Percentiles rank a stretch among this genome's conserved stretches.
Evolutionary conservation across 495 filamentous ascomycete genomes (phyloP).

Genomic region (Trypethelium eluteriae): DNA sequence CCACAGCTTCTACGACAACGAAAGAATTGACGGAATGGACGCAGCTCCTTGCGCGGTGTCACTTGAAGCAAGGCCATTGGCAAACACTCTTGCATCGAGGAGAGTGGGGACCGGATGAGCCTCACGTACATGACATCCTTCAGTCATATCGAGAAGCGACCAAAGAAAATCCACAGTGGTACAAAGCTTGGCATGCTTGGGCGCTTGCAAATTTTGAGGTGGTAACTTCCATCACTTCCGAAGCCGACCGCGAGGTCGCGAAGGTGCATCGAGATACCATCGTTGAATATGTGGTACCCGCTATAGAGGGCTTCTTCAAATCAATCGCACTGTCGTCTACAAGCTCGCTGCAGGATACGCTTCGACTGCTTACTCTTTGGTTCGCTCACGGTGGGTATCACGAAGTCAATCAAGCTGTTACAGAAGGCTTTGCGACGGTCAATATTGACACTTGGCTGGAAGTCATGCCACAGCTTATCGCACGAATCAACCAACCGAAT

Average conservation of each 20-base stretch:
- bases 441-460: conserved; percentile 97
- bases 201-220: conserved; percentile 99
- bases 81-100: conserved; percentile 70
- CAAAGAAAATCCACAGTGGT: conserved; percentile 83
- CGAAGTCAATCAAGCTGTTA: conserved; percentile 80
- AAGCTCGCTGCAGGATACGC: conserved; percentile 90
- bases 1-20: conserved; percentile 22
- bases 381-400: conserved; percentile 83
- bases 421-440: conserved; percentile 80
- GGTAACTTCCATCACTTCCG: conserved; percentile 65
- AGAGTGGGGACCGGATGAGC: conserved; percentile 66
- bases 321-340: conserved; percentile 86
- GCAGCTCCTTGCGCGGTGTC: conserved; percentile 85
- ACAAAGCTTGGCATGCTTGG: conserved; percentile 99
- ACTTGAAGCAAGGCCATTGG: conserved; percentile 93
- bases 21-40: conserved; percentile 50
- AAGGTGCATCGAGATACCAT: conserved; percentile 56
- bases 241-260: conserved; percentile 51
- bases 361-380: conserved; percentile 89
- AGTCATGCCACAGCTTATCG: conserved; percentile 94
- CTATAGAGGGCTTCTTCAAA: conserved; percentile 88
- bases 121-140: conserved; percentile 68
- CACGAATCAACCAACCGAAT: conserved; percentile 93
- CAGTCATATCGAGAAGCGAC: conserved; percentile 83
- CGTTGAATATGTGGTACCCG: conserved; percentile 84